Percentiles rank a stretch among this genome's conserved stretches.
These are phyloP conservation scores for Microthlaspi erraticum DNA, from an alignment of 345 rosid species.

Conservation along the genomic window DNA sequence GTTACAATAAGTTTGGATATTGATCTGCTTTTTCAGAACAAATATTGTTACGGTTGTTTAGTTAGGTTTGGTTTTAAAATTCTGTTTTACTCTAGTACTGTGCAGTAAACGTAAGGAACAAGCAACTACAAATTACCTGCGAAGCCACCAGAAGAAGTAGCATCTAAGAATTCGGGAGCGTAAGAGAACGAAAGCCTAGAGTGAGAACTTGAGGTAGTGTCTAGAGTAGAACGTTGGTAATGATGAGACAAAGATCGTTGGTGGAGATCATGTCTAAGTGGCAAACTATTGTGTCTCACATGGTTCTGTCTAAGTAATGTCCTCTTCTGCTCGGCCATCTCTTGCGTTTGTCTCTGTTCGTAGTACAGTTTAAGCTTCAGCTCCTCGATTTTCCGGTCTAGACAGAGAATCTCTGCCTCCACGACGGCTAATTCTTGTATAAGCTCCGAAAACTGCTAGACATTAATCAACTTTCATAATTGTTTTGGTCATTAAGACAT, in stretches of 20 bases:
- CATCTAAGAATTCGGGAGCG: slow-evolving; percentile 54
- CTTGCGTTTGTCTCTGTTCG: slow-evolving; percentile 61
- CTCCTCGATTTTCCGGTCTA: slow-evolving; percentile 73
- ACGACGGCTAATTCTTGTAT: slow-evolving; percentile 68
- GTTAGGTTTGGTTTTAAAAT: background rate
- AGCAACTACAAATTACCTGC: slow-evolving; percentile 48
- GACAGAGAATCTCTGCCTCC: slow-evolving; percentile 74
- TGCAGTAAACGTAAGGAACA: background rate
- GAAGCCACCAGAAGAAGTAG: slow-evolving; percentile 51
- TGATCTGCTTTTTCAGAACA: background rate
- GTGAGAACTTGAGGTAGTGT: slow-evolving; percentile 46
- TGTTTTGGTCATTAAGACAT: background rate
- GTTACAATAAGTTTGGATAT: background rate
- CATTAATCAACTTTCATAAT: background rate
- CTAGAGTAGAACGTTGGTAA: slow-evolving; percentile 50
- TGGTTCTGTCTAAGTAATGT: slow-evolving; percentile 42
- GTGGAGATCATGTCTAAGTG: slow-evolving; percentile 41
- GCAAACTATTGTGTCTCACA: slow-evolving; percentile 38
- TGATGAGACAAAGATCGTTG: slow-evolving; percentile 59
- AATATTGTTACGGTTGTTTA: background rate
- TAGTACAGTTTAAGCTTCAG: slow-evolving; percentile 62
- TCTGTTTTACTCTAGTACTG: background rate
- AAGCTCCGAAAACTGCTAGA: slow-evolving; percentile 62
- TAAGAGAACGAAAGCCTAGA: slow-evolving; percentile 66
- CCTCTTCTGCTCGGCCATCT: slow-evolving; percentile 44